These are phyloP conservation scores for Bondarzewia mesenterica DNA, from an alignment of 1,284 basidiomycete species.

Conservation along the genomic window DNA sequence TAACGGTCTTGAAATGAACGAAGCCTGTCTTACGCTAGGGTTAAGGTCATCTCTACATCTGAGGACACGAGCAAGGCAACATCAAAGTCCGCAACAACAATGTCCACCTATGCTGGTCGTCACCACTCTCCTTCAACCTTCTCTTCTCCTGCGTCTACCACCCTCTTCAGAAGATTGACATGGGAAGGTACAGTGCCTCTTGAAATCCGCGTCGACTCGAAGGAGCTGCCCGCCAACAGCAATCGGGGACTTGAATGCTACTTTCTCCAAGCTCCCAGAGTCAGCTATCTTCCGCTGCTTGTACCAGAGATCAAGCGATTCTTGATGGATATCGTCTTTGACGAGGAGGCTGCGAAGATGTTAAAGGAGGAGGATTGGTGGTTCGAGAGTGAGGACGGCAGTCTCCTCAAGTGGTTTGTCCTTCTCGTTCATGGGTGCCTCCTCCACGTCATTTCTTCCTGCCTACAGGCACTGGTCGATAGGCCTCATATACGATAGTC, in stretches of 20 bases:
- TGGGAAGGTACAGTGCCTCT: conserved; percentile 84
- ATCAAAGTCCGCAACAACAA: too few relatives aligned
- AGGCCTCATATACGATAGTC: conserved; percentile 28
- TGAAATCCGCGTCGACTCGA: conserved; percentile 74
- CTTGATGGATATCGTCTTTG: conserved; percentile 84
- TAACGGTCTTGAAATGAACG: too few relatives aligned
- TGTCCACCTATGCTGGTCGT: conserved; percentile 55
- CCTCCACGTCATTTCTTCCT: background rate
- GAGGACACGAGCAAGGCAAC: too few relatives aligned
- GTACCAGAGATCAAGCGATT: conserved; percentile 81
- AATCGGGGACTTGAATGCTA: conserved; percentile 87
- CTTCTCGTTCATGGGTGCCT: background rate
- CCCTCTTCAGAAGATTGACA: conserved; percentile 70
- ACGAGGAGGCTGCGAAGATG: conserved; percentile 63
- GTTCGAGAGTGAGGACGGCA: conserved; percentile 87
- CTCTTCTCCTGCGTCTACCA: conserved; percentile 51
- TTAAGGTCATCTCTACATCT: too few relatives aligned
- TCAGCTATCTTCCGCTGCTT: conserved; percentile 86
- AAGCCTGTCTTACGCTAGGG: too few relatives aligned
- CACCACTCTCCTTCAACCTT: conserved; percentile 44
- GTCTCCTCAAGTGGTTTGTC: too few relatives aligned
- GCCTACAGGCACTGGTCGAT: conserved; percentile 87
- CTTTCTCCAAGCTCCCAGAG: conserved; percentile 79
- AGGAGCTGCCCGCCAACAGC: conserved; percentile 80
- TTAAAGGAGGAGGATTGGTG: conserved; percentile 88